A percentile compares a stretch with the other conserved stretches of the same genome.
Evolutionary conservation across 2,329 filamentous ascomycete genomes (phyloP).

Genomic region (Xenosphaeropsis pyriputrescens): DNA sequence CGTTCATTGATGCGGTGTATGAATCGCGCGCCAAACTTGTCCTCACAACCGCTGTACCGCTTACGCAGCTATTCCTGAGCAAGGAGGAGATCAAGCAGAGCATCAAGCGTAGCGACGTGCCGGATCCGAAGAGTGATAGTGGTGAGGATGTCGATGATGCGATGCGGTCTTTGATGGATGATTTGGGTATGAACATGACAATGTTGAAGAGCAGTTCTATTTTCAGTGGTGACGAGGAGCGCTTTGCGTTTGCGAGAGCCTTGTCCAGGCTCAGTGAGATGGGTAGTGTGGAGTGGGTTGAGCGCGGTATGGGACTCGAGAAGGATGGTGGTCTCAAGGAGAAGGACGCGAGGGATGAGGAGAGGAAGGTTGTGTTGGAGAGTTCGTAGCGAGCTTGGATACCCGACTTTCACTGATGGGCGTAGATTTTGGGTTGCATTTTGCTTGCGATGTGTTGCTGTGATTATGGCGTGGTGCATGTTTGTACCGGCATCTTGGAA

Average conservation of each 20-base stretch:
- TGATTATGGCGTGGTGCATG: no score
- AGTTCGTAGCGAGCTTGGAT: no score
- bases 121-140: conserved; percentile 22
- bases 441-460: no score
- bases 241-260: conserved; percentile 88
- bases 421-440: no score
- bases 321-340: conserved; percentile 26
- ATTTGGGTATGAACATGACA: conserved; percentile 71
- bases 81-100: conserved; percentile 50
- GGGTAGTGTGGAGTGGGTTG: conserved; percentile 91
- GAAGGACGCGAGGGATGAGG: conserved; percentile 14
- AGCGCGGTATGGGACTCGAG: conserved; percentile 46
- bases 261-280: conserved; percentile 78
- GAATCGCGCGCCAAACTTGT: conserved; percentile 89
- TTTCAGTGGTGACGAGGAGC: conserved; percentile 90
- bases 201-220: conserved; percentile 75
- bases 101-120: conserved; percentile 25
- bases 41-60: conserved; percentile 73
- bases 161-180: conserved; percentile 74
- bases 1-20: conserved; percentile 93
- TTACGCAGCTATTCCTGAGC: conserved; percentile 76
- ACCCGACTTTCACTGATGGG: no score
- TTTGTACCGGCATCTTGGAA: no score
- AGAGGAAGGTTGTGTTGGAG: no score
- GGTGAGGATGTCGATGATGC: conserved; percentile 38